phyloP scores from a whole-genome alignment of 768 basidiomycete genomes.

The Termitomyces sp. region DNA sequence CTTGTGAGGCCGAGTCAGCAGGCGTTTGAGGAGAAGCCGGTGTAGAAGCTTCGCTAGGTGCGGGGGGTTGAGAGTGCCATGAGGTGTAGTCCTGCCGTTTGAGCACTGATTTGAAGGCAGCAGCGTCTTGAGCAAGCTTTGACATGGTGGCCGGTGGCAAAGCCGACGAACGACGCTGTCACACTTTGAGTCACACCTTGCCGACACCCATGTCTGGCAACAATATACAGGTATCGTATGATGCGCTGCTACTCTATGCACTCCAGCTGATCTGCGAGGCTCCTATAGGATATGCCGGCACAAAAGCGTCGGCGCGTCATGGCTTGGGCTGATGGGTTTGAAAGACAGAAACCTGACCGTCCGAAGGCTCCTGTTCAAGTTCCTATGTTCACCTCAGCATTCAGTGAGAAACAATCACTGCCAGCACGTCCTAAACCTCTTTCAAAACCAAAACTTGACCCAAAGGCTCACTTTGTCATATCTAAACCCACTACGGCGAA shows the following conservation, averaged over 20 bases:
- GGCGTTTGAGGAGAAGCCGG: conserved; percentile 18
- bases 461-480: neutral
- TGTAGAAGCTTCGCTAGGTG: conserved; percentile 12
- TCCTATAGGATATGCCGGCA: conserved; percentile 8
- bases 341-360: conserved; percentile 6
- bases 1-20: conserved; percentile 18
- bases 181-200: conserved; percentile 14
- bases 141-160: conserved; percentile 47
- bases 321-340: conserved; percentile 16
- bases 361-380: conserved; percentile 9
- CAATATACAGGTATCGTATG: conserved; percentile 5
- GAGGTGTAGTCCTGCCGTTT: conserved; percentile 67
- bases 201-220: conserved; percentile 7
- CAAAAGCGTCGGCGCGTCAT: conserved; percentile 17
- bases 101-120: conserved; percentile 64
- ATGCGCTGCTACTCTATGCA: neutral
- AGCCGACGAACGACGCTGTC: conserved; percentile 1
- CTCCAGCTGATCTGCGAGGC: neutral
- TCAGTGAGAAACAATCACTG: conserved; percentile 4
- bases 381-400: conserved; percentile 15
- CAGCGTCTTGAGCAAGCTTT: conserved; percentile 63
- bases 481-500: conserved; percentile 2
- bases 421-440: conserved; percentile 1
- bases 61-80: conserved; percentile 68
- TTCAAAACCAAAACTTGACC: conserved; percentile 5